Conservation (phyloP, 2,329 filamentous ascomycete genomes). For the Pseudogymnoascus sp. region DNA sequence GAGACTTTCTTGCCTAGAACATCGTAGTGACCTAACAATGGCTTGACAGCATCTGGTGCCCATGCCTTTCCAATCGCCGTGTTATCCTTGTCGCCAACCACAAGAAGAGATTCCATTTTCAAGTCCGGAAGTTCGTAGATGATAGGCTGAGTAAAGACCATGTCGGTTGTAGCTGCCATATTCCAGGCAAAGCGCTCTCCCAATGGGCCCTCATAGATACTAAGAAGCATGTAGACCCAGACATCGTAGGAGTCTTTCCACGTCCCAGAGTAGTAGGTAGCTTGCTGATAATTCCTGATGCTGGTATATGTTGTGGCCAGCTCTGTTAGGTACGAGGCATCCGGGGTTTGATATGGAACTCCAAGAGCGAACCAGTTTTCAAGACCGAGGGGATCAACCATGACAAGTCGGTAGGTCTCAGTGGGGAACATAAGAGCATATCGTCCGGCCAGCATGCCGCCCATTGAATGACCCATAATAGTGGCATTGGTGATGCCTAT, state of each 20-base stretch:
- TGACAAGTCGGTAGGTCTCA: slow-evolving; percentile 35
- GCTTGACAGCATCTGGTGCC: slow-evolving; percentile 34
- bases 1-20: slow-evolving; percentile 40
- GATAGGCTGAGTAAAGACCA: neutral
- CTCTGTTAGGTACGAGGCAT: slow-evolving; percentile 33
- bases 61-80: slow-evolving; percentile 49
- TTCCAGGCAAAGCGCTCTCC: slow-evolving; percentile 21
- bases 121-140: slow-evolving; percentile 12
- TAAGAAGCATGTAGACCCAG: slow-evolving; percentile 46
- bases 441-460: slow-evolving; percentile 45
- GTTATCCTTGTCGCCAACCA: slow-evolving; percentile 11
- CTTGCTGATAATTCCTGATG: slow-evolving; percentile 38
- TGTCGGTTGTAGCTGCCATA: slow-evolving; percentile 12
- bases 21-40: slow-evolving; percentile 40
- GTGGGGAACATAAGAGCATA: slow-evolving; percentile 44
- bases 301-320: slow-evolving; percentile 34
- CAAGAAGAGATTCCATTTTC: slow-evolving; percentile 13
- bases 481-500: slow-evolving; percentile 37
- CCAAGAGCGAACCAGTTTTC: slow-evolving; percentile 22
- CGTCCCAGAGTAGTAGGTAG: slow-evolving; percentile 38
- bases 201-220: slow-evolving; percentile 37
- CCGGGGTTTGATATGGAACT: slow-evolving; percentile 38
- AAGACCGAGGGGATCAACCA: slow-evolving; percentile 38
- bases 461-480: slow-evolving; percentile 47
- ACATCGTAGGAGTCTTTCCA: slow-evolving; percentile 43